Evolutionary conservation across 495 filamentous ascomycete species (phyloP), one percentile per base, ranked within the genome.

Genomic region (Coniosporium apollinis): DNA sequence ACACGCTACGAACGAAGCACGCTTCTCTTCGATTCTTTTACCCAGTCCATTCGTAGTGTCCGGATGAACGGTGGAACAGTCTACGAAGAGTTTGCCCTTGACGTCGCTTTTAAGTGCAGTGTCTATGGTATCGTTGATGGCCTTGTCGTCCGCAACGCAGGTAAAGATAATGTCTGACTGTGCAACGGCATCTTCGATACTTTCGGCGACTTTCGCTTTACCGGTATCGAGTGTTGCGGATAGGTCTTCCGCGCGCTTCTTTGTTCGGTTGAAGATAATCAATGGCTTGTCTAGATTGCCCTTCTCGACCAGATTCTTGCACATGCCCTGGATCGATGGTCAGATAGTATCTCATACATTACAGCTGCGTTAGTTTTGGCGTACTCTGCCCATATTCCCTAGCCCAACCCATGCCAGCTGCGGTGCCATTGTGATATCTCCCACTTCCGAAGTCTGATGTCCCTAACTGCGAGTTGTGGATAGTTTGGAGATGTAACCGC

Each of bases 341-440:
- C n/a, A n/a, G n/a, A n/a, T n/a, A n/a, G n/a, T n/a, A n/a, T n/a
- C n/a, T n/a, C n/a, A n/a, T n/a, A n/a, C n/a, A n/a, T n/a, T n/a
- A n/a, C n/a, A n/a, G n/a, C n/a, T n/a, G n/a, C n/a, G n/a, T n/a
- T n/a, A n/a, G n/a, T n/a, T n/a, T n/a, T 19, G 24, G 62, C 72
- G 61, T 63, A 85, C 82, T 39, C 79, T 65, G 41, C 85, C 85
- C 70, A 93, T 92, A 55, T 94, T 94, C 6, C 85, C 85, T 36
- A 94, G 63, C 34, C 85, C 85, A 36, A 92, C 79, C 75, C 77
- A 93, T 48, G 85, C 62, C 31, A 84, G 32, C 51, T 68, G 72
- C 42, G 71, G 67, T 31, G 72, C 60, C 72, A 78, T 76, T 7
- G 14, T 34, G 40, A 8, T n/a, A n/a, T n/a, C n/a, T n/a, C n/a